Evolutionary conservation across 2,329 filamentous ascomycete genomes (phyloP).

Genomic region (Alternaria panax): DNA sequence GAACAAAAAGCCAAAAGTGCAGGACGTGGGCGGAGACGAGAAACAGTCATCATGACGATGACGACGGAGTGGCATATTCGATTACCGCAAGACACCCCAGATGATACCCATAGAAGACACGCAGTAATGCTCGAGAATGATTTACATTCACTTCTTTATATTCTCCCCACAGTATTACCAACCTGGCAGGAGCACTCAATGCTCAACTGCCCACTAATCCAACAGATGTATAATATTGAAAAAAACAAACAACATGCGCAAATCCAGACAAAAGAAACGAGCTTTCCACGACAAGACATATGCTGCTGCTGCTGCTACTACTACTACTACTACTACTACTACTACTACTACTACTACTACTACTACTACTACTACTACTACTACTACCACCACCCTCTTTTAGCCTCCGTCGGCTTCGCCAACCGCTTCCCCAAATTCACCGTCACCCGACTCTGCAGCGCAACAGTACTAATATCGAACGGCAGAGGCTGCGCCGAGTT

Average conservation of each 20-base stretch:
- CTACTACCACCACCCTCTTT: slow-evolving; percentile 18
- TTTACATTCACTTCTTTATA: background rate
- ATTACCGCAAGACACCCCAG: background rate
- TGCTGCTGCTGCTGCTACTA: too few species aligned
- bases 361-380: too few species aligned
- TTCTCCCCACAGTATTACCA: slow-evolving; percentile 3
- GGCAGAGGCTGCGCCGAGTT: slow-evolving; percentile 27
- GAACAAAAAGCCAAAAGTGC: slow-evolving; percentile 37
- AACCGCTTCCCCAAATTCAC: slow-evolving; percentile 42
- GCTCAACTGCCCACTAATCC: slow-evolving; percentile 5
- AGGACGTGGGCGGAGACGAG: slow-evolving; percentile 1
- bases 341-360: too few species aligned
- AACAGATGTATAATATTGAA: slow-evolving; percentile 14
- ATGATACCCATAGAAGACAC: slow-evolving; percentile 15
- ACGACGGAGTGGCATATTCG: background rate
- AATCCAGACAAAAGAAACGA: background rate
- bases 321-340: too few species aligned
- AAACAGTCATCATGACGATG: background rate
- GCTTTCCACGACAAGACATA: too few species aligned
- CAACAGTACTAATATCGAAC: slow-evolving; percentile 47
- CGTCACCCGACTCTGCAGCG: slow-evolving; percentile 46
- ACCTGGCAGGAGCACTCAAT: slow-evolving; percentile 22
- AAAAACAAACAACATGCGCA: background rate
- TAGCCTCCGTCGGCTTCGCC: slow-evolving; percentile 29
- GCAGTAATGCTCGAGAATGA: slow-evolving; percentile 1